Evolutionary conservation across 805 yeast genomes (phyloP).

Genomic region (Ogataea salicorniae): DNA sequence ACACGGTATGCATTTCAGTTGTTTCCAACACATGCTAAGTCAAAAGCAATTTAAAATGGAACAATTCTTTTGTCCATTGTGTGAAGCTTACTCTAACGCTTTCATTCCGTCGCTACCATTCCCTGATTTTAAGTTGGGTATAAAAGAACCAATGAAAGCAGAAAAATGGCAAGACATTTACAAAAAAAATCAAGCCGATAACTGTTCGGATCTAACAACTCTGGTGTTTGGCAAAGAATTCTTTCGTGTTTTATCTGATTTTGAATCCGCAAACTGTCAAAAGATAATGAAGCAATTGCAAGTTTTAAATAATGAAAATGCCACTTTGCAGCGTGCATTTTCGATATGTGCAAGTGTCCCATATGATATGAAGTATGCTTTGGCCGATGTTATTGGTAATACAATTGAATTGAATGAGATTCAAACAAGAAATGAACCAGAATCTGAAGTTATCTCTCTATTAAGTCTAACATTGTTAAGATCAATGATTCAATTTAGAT

Average conservation of each 20-base stretch:
- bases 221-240: constrained; percentile 26
- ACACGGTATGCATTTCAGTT: constrained; percentile 47
- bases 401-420: constrained; percentile 58
- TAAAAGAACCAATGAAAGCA: constrained; percentile 12
- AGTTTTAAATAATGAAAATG: constrained; percentile 15
- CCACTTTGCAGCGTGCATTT: constrained; percentile 10
- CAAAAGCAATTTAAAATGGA: constrained; percentile 13
- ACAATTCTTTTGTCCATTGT: constrained; percentile 44
- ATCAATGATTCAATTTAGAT: constrained; percentile 40
- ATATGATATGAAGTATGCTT: constrained; percentile 11
- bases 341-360: constrained; percentile 7
- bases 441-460: constrained; percentile 10
- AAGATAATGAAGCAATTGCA: constrained; percentile 21
- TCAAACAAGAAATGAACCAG: constrained; percentile 42
- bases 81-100: constrained; percentile 39
- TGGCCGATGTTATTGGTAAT: constrained; percentile 34
- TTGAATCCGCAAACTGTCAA: constrained; percentile 11
- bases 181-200: constrained; percentile 24
- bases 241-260: constrained; percentile 20
- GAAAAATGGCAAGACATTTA: constrained; percentile 20
- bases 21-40: constrained; percentile 33
- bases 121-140: constrained; percentile 22
- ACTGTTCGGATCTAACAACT: constrained; percentile 25
- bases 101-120: constrained; percentile 40
- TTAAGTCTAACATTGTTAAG: constrained; percentile 30